Percentiles rank a stretch among this genome's conserved stretches.
Evolutionary conservation across 257 asterid genomes (phyloP).

Genomic region (Craterostigma plantagineum): DNA sequence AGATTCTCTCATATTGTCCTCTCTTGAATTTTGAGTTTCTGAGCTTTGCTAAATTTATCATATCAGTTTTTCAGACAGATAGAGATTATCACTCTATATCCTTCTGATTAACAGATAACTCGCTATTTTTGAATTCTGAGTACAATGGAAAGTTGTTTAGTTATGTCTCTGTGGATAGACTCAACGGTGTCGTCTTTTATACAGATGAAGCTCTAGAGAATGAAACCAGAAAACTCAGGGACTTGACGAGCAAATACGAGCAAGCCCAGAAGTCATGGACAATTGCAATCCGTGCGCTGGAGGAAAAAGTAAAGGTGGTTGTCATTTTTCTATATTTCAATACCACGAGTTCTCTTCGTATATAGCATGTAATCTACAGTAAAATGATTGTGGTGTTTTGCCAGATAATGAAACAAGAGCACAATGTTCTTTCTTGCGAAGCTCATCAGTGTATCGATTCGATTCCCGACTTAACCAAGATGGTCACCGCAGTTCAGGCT

Average conservation of each 20-base stretch:
- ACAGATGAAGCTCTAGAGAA: constrained; percentile 56
- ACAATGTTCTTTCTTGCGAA: constrained; percentile 58
- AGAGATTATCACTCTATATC: too few relatives aligned
- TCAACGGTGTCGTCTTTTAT: constrained; percentile 5
- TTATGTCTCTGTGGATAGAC: neutral
- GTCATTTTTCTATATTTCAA: constrained; percentile 1
- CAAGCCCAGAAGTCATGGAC: constrained; percentile 48
- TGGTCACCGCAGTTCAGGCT: constrained; percentile 84
- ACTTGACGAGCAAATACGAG: constrained; percentile 50
- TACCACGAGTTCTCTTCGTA: neutral
- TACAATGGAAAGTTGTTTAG: too few relatives aligned
- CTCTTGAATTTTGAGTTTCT: too few relatives aligned
- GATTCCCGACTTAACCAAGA: constrained; percentile 74
- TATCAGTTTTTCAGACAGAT: too few relatives aligned
- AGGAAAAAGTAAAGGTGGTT: constrained; percentile 60
- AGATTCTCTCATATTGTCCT: constrained; percentile 9
- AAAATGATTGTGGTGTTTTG: constrained; percentile 6
- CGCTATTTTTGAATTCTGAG: too few relatives aligned
- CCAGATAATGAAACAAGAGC: constrained; percentile 79
- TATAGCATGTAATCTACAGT: neutral
- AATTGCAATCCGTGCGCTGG: constrained; percentile 32
- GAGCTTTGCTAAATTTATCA: too few relatives aligned
- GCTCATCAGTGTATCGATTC: constrained; percentile 80
- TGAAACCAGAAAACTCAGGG: constrained; percentile 41
- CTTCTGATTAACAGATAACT: too few relatives aligned